Evolutionary conservation across 176 grass and related monocot species (phyloP), one percentile per base, ranked within the genome.

Genomic region (Oryza meridionalis): DNA sequence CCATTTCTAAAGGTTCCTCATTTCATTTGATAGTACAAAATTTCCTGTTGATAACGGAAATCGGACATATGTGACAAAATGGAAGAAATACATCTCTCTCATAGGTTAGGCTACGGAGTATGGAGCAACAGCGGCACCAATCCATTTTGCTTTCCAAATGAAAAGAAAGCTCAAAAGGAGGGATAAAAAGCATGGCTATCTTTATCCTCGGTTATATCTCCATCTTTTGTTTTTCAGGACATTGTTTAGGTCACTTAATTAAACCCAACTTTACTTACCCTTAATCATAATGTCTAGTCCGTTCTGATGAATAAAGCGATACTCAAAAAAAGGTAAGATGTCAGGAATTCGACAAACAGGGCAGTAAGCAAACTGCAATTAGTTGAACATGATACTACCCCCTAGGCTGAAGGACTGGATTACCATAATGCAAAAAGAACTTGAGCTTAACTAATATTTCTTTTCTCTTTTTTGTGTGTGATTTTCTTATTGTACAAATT

Each of bases 201-300:
- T 69, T 81, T 87, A 69, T 69, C 24, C 47, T 81, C 44, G 17
- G 13, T 59, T 68, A 26, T 47, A 26, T 47, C 24, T 64, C n/a
- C 42, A 17, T 78, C 6, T n/a, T 69, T 33, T 72, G 47, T 7
- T 72, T 71, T 77, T 67, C 33, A 65, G 85, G 78, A 11, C 47
- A 25, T 4, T 40, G 32, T 68, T 45, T 82, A 67, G 13, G 72
- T 11, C 45, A 86, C 44, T 58, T 81, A 70, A 40, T 27, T 90
- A 11, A 44, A 40, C 58, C 66, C 44, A 63, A 73, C 72, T 66
- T 72, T 69, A 85, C 72, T 45, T 77, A 53, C 63, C 38, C n/a
- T 40, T 85, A 53, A 85, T 81, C 66, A 65, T 73, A 44, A 1
- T 67, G 76, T 65, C 19, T 69, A 81, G 32, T 29, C 76, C 32